Percentiles rank a stretch among this genome's conserved stretches.
Conservation (phyloP, 495 filamentous ascomycete genomes). For the Physcia stellaris region DNA sequence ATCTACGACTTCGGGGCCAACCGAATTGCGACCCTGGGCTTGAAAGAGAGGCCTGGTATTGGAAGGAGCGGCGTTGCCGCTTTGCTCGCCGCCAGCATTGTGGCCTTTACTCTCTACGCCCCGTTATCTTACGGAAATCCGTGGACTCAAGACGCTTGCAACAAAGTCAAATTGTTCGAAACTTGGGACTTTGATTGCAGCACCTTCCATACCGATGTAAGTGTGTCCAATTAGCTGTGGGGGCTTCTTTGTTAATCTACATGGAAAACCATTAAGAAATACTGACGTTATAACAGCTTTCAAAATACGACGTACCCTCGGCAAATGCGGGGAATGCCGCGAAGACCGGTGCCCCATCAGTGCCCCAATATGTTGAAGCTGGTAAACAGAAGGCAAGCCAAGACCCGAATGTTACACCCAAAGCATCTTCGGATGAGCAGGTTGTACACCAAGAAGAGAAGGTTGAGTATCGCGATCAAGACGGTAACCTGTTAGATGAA, state of each 20-base stretch:
- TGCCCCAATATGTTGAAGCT: slow-evolving; percentile 11
- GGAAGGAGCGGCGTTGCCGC: slow-evolving; percentile 54
- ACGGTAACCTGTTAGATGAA: slow-evolving; percentile 76
- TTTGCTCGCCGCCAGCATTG: slow-evolving; percentile 58
- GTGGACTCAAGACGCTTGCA: slow-evolving; percentile 83
- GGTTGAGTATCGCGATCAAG: slow-evolving; percentile 87
- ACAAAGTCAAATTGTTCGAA: slow-evolving; percentile 69
- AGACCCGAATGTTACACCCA: slow-evolving; percentile 29
- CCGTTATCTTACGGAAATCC: slow-evolving; percentile 86
- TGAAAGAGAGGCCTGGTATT: slow-evolving; percentile 57
- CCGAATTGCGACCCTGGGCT: slow-evolving; percentile 49
- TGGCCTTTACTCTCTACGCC: slow-evolving; percentile 71
- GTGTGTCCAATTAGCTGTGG: slow-evolving; percentile 20
- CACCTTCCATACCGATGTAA: slow-evolving; percentile 77
- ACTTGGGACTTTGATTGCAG: slow-evolving; percentile 98
- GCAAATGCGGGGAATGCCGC: slow-evolving; percentile 12
- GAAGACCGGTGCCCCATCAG: slow-evolving; percentile 14
- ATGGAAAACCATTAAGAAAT: not conserved
- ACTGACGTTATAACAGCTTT: slow-evolving; percentile 7
- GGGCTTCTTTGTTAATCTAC: not conserved
- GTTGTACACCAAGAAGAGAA: slow-evolving; percentile 62
- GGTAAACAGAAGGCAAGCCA: slow-evolving; percentile 15
- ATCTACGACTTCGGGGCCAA: slow-evolving; percentile 69
- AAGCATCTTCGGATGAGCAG: slow-evolving; percentile 28
- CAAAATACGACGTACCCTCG: slow-evolving; percentile 11